Evolutionary conservation across 176 grass and related monocot genomes (phyloP).

Genomic region (Cocos nucifera): DNA sequence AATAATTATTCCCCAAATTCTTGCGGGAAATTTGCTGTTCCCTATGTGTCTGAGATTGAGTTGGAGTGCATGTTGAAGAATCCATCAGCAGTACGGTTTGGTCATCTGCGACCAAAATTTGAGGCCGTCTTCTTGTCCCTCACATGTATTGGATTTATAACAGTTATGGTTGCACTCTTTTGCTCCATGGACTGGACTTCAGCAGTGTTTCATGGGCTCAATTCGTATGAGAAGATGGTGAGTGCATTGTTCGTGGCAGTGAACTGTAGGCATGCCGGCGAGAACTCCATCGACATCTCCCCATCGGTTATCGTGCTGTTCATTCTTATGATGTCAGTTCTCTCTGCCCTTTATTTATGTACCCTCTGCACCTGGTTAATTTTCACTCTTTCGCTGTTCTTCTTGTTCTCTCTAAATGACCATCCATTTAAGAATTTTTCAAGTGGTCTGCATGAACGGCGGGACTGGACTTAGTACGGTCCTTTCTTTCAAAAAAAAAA

Average conservation of each 20-base stretch:
- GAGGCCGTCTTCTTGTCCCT: slow-evolving; percentile 16
- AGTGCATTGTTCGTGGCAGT: slow-evolving; percentile 53
- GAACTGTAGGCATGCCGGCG: slow-evolving; percentile 55
- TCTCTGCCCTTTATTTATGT: no score
- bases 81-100: slow-evolving; percentile 14
- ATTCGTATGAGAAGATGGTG: slow-evolving; percentile 36
- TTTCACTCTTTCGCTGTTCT: no score
- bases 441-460: no score
- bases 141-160: slow-evolving; percentile 22
- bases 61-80: slow-evolving; percentile 19
- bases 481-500: no score
- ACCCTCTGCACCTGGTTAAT: no score
- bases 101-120: slow-evolving; percentile 15
- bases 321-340: slow-evolving; percentile 54
- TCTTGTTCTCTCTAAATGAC: neutral
- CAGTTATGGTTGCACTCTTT: slow-evolving; percentile 8
- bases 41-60: slow-evolving; percentile 47
- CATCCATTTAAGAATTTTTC: neutral
- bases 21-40: slow-evolving; percentile 50
- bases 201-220: slow-evolving; percentile 46
- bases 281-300: slow-evolving; percentile 60
- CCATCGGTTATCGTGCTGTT: slow-evolving; percentile 47
- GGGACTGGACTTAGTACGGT: no score
- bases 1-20: slow-evolving; percentile 40
- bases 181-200: slow-evolving; percentile 50